phyloP scores from a whole-genome alignment of 139 green algal species.

The Pseudopediastrum boryanum region DNA sequence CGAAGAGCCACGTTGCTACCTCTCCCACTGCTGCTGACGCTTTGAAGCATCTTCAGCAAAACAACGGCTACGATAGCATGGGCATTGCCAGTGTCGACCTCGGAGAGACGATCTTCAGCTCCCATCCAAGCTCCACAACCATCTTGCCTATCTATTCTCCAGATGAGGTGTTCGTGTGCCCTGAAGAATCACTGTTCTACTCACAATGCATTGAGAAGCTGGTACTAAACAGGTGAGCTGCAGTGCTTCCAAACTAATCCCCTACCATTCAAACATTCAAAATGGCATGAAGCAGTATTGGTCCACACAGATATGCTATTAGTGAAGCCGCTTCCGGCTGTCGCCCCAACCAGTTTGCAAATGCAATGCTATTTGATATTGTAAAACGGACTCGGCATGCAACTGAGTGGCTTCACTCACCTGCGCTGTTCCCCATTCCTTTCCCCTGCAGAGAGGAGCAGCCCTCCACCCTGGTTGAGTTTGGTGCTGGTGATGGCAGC shows the following conservation, averaged over 20 bases:
- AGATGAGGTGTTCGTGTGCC: constrained; percentile 51
- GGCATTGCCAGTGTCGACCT: too few species aligned
- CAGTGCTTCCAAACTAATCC: too few species aligned
- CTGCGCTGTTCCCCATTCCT: too few species aligned
- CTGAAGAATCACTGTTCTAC: constrained; percentile 61
- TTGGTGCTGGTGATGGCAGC: constrained; percentile 55
- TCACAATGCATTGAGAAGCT: constrained; percentile 47
- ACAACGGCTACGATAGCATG: not conserved
- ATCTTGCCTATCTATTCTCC: constrained; percentile 4
- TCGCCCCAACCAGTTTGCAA: not conserved
- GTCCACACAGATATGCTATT: too few species aligned
- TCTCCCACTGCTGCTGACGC: too few species aligned
- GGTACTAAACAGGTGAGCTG: constrained; percentile 38
- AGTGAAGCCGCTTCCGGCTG: not conserved
- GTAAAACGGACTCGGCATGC: not conserved
- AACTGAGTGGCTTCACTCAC: not conserved
- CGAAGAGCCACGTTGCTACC: too few species aligned
- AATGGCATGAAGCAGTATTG: too few species aligned
- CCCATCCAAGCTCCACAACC: not conserved
- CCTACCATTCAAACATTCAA: too few species aligned
- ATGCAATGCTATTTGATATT: not conserved
- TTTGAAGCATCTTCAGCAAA: not conserved
- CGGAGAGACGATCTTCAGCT: too few species aligned
- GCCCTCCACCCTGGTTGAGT: constrained; percentile 46
- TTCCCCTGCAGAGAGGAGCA: not conserved